Percentiles rank a stretch among this genome's conserved stretches.
Evolutionary conservation across 257 asterid species (phyloP).

Genomic region (Rehmannia glutinosa): DNA sequence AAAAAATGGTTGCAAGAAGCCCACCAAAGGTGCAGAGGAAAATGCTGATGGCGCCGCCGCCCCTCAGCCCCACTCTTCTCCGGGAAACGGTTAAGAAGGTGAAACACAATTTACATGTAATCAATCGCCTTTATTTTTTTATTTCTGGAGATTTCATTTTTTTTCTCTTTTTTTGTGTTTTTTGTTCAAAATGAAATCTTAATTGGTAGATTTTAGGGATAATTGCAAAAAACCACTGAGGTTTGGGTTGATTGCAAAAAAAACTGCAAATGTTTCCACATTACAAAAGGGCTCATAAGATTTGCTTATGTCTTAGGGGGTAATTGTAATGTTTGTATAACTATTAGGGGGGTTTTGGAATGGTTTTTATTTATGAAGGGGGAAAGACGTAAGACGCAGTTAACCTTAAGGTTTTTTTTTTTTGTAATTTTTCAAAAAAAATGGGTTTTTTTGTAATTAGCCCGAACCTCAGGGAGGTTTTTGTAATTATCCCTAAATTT

Average conservation of each 20-base stretch:
- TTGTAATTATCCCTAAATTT: too few species aligned
- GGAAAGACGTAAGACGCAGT: too few species aligned
- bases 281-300: too few species aligned
- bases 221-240: neutral
- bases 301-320: too few species aligned
- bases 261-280: too few species aligned
- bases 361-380: too few species aligned
- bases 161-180: neutral
- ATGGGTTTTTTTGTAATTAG: too few species aligned
- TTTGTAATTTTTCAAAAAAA: too few species aligned
- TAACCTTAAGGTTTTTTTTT: too few species aligned
- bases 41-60: constrained; percentile 41
- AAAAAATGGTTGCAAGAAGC: constrained; percentile 82
- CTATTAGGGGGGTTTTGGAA: too few species aligned
- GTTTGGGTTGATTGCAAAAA: neutral
- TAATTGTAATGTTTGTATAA: too few species aligned
- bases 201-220: neutral
- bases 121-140: neutral
- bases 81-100: constrained; percentile 78
- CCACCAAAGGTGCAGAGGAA: constrained; percentile 57
- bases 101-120: neutral
- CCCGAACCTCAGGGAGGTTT: too few species aligned
- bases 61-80: constrained; percentile 63
- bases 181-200: neutral
- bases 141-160: neutral